A percentile compares a stretch with the other conserved stretches of the same genome.
Conservation (phyloP, 148 eudicot genomes). For the Rhododendron mucronatum region DNA sequence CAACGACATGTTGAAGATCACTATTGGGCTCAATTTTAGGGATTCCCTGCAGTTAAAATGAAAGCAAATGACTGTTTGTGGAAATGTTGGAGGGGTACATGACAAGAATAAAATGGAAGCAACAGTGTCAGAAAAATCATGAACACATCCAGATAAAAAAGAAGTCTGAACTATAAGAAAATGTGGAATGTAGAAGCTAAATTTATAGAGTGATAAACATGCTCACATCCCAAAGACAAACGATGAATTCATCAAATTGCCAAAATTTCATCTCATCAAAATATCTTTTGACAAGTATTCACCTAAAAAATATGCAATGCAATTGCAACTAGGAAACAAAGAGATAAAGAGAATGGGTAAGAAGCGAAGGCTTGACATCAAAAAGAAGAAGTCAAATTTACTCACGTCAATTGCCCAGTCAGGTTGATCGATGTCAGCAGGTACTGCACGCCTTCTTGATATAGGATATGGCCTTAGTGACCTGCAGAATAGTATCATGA, state of each 20-base stretch:
- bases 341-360: neutral
- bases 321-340: neutral
- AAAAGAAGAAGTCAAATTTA: constrained; percentile 11
- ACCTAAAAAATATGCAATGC: neutral
- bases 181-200: neutral
- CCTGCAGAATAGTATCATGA: constrained; percentile 33
- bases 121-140: neutral
- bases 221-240: neutral
- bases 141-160: neutral
- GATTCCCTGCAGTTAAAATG: constrained; percentile 49
- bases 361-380: neutral
- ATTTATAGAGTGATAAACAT: neutral
- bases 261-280: neutral
- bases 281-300: neutral
- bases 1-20: constrained; percentile 77
- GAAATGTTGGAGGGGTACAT: neutral
- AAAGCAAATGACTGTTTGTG: neutral
- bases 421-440: constrained; percentile 66
- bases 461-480: constrained; percentile 72
- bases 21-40: constrained; percentile 87
- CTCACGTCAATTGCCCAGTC: constrained; percentile 96
- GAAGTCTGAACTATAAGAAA: neutral
- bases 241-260: neutral
- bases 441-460: constrained; percentile 63
- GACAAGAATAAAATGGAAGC: constrained; percentile 1